These are phyloP conservation scores for Nannochloris sp. DNA, from an alignment of 139 green algal genomes.

Conservation along the genomic window DNA sequence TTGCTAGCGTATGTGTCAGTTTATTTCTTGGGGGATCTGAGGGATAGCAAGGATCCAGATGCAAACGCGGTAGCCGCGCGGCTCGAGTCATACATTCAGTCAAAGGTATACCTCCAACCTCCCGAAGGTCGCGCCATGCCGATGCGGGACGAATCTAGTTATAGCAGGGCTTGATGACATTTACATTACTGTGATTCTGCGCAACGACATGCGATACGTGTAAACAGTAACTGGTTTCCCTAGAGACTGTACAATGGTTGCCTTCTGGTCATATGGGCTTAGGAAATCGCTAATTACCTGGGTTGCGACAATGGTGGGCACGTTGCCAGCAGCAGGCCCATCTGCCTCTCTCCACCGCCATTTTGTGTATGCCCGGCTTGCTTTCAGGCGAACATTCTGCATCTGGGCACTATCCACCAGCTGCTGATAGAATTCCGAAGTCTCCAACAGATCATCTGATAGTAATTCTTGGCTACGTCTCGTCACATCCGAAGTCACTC, in stretches of 20 bases:
- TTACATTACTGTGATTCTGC: too few species aligned
- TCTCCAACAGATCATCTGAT: slow-evolving; percentile 44
- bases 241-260: slow-evolving; percentile 5
- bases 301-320: slow-evolving; percentile 64
- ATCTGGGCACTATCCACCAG: slow-evolving; percentile 12
- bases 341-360: slow-evolving; percentile 56
- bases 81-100: slow-evolving; percentile 37
- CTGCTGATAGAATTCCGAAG: slow-evolving; percentile 65
- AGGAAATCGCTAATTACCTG: slow-evolving; percentile 77
- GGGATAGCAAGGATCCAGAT: slow-evolving; percentile 21
- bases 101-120: slow-evolving; percentile 17
- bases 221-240: slow-evolving; percentile 61
- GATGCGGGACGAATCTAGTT: slow-evolving; percentile 31
- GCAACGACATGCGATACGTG: slow-evolving; percentile 48
- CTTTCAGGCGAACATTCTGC: slow-evolving; percentile 49
- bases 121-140: slow-evolving; percentile 53
- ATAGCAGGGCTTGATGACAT: slow-evolving; percentile 5
- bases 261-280: slow-evolving; percentile 54
- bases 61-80: slow-evolving; percentile 33
- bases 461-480: slow-evolving; percentile 28
- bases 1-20: slow-evolving; percentile 35
- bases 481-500: slow-evolving; percentile 47
- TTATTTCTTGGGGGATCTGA: slow-evolving; percentile 40
- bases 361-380: slow-evolving; percentile 78
- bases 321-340: slow-evolving; percentile 5